These are phyloP conservation scores for Lasiosphaeria miniovina DNA, from an alignment of 495 filamentous ascomycete genomes.

Conservation along the genomic window DNA sequence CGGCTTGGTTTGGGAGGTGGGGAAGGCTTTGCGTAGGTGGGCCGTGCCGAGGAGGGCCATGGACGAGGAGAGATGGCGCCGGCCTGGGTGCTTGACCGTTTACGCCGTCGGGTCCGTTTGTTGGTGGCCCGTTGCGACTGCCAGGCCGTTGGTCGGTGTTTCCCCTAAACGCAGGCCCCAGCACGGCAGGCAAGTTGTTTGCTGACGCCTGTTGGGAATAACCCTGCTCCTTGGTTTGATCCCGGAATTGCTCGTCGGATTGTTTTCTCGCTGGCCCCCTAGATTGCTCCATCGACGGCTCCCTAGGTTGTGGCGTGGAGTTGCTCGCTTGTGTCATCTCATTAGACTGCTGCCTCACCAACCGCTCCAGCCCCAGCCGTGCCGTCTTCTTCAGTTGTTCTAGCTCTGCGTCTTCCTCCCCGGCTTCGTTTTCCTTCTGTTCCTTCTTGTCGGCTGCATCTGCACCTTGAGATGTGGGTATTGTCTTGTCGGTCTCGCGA, in stretches of 20 bases:
- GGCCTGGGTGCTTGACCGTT: neutral
- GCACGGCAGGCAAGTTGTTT: too few species aligned
- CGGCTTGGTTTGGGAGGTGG: slow-evolving; percentile 11
- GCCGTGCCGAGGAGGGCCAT: slow-evolving; percentile 29
- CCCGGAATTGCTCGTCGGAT: slow-evolving; percentile 10
- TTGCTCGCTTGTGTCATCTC: slow-evolving; percentile 17
- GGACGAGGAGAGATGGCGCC: slow-evolving; percentile 8
- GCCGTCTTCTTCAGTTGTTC: slow-evolving; percentile 22
- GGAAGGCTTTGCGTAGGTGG: slow-evolving; percentile 30
- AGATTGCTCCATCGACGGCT: neutral
- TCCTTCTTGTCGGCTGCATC: slow-evolving; percentile 27
- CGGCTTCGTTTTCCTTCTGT: slow-evolving; percentile 20
- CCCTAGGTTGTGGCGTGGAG: slow-evolving; percentile 4
- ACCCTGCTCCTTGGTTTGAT: slow-evolving; percentile 3
- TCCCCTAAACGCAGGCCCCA: slow-evolving; percentile 22
- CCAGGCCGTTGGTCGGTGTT: slow-evolving; percentile 24
- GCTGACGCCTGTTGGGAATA: neutral
- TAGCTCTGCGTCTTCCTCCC: slow-evolving; percentile 20
- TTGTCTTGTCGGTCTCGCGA: slow-evolving; percentile 19
- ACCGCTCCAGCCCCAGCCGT: slow-evolving; percentile 21
- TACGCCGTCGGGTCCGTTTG: slow-evolving; percentile 11
- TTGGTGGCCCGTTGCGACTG: slow-evolving; percentile 16
- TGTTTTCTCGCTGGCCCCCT: slow-evolving; percentile 8
- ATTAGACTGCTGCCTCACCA: slow-evolving; percentile 24
- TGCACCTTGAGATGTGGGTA: neutral